phyloP scores from a whole-genome alignment of 345 rosid genomes.

The Erucastrum elatum region DNA sequence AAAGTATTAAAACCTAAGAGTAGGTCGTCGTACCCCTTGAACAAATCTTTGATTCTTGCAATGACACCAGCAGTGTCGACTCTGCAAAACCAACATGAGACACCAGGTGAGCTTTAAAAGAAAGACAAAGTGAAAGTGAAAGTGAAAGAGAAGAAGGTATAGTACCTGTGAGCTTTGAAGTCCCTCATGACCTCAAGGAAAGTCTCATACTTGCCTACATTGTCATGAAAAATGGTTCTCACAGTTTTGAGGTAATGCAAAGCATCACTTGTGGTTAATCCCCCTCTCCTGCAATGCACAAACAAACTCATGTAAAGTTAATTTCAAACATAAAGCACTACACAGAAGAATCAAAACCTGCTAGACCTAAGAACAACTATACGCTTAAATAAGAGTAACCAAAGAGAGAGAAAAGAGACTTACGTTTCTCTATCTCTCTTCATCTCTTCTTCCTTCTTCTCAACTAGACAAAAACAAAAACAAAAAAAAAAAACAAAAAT shows the following conservation, averaged over 20 bases:
- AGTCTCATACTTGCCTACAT: slow-evolving; percentile 70
- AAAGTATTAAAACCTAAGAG: slow-evolving; percentile 94
- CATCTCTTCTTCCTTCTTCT: slow-evolving; percentile 40
- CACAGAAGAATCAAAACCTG: not conserved
- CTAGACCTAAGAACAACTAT: not conserved
- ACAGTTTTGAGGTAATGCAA: slow-evolving; percentile 86
- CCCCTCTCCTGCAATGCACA: slow-evolving; percentile 60
- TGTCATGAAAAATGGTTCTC: slow-evolving; percentile 73
- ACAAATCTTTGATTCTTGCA: slow-evolving; percentile 77
- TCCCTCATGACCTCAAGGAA: slow-evolving; percentile 95
- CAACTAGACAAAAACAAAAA: not conserved
- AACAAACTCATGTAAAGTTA: not conserved
- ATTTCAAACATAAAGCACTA: slow-evolving; percentile 4
- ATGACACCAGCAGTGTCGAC: slow-evolving; percentile 86
- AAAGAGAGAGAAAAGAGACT: slow-evolving; percentile 24
- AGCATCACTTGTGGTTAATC: slow-evolving; percentile 82
- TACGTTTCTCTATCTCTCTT: slow-evolving; percentile 85
- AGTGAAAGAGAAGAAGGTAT: slow-evolving; percentile 1
- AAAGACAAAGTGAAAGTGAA: slow-evolving; percentile 24
- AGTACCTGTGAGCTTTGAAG: slow-evolving; percentile 80
- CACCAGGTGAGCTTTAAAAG: not conserved
- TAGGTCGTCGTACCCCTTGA: slow-evolving; percentile 77
- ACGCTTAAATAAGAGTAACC: not conserved
- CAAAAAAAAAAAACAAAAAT: not conserved
- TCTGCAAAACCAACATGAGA: slow-evolving; percentile 46